These are phyloP conservation scores for Quercus wislizeni DNA, from an alignment of 306 rosid genomes.

Conservation along the genomic window DNA sequence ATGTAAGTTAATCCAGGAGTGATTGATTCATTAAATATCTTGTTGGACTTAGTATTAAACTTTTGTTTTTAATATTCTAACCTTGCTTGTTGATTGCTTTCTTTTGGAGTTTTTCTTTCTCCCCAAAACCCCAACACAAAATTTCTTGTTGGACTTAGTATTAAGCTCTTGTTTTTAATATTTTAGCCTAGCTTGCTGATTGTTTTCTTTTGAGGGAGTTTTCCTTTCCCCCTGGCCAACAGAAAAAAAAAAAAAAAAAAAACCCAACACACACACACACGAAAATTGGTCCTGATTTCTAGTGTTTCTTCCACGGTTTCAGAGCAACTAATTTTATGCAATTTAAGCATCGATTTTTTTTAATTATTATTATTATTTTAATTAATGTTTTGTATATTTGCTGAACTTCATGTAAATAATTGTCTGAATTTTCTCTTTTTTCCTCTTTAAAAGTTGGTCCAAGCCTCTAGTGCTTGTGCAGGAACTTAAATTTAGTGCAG, in stretches of 20 bases:
- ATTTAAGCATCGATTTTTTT: not conserved
- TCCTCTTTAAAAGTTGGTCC: not conserved
- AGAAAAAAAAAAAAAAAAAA: no score
- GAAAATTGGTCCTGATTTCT: not conserved
- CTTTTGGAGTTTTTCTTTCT: not conserved
- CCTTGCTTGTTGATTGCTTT: not conserved
- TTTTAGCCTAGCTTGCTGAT: constrained; percentile 5
- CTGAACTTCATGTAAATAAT: not conserved
- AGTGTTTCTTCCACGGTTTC: not conserved
- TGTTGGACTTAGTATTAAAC: not conserved
- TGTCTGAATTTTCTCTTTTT: not conserved
- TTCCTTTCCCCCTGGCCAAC: no score
- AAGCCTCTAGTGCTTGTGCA: not conserved
- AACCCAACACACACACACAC: not conserved
- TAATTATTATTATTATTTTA: no score
- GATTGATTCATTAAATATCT: not conserved
- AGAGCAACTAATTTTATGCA: not conserved
- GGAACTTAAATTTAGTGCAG: not conserved
- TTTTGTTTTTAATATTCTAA: not conserved
- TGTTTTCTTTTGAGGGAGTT: not conserved
- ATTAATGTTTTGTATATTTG: not conserved
- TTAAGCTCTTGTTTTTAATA: not conserved
- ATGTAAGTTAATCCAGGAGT: constrained; percentile 54
- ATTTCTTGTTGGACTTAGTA: not conserved
- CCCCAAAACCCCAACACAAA: not conserved